A percentile compares a stretch with the other conserved stretches of the same genome.
Evolutionary conservation across 2,329 filamentous ascomycete species (phyloP).

Genomic region (Colletotrichum cordylinicola): DNA sequence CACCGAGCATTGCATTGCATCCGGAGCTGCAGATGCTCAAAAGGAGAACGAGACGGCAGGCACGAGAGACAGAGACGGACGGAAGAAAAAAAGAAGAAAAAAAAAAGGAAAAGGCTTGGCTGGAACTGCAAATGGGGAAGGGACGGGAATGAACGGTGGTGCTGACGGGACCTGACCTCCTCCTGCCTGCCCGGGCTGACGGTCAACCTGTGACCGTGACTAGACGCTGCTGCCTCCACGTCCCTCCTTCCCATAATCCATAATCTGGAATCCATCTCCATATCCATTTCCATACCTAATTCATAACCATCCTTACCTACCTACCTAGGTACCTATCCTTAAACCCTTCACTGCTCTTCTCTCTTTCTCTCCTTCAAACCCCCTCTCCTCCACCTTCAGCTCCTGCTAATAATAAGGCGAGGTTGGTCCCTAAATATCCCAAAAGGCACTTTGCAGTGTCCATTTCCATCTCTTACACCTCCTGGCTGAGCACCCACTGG

Average conservation of each 20-base stretch:
- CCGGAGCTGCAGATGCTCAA: neutral
- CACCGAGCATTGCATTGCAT: neutral
- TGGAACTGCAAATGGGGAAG: neutral
- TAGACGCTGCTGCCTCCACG: conserved; percentile 6
- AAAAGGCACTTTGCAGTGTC: neutral
- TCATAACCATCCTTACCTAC: neutral
- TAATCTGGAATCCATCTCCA: neutral
- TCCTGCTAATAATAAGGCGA: neutral
- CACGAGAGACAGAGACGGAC: neutral
- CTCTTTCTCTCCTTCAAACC: neutral
- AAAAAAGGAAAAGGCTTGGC: neutral
- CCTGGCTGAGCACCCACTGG: neutral
- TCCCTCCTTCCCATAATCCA: neutral
- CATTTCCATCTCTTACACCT: neutral
- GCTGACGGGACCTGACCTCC: neutral
- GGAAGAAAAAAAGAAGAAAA: neutral
- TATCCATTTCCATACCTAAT: neutral
- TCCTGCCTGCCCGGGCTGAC: neutral
- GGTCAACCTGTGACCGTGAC: neutral
- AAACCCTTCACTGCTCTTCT: neutral
- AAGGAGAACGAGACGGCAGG: neutral
- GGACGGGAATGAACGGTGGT: neutral
- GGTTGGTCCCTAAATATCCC: neutral
- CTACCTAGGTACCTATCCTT: neutral
- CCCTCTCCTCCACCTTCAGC: neutral